Percentiles rank a stretch among this genome's conserved stretches.
Conservation (phyloP, 2,329 filamentous ascomycete species). For the Epicoccum nigrum region DNA sequence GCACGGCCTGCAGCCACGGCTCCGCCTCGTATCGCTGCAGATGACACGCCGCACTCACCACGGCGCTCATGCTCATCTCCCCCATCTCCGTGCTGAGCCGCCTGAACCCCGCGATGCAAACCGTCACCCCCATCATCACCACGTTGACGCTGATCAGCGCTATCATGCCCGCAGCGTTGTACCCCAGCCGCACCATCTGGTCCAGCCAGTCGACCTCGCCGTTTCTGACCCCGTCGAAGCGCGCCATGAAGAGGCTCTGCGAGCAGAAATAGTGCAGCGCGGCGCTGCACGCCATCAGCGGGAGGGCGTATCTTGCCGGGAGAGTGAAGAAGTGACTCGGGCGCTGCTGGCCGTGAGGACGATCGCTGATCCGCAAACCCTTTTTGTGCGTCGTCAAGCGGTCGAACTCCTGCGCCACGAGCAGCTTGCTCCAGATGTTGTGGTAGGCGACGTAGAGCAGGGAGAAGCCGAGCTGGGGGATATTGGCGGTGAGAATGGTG, state of each 20-base stretch:
- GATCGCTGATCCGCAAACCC: conserved; percentile 45
- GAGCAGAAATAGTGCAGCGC: conserved; percentile 53
- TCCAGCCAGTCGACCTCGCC: conserved; percentile 10
- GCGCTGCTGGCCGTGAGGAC: conserved; percentile 45
- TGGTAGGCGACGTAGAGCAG: conserved; percentile 55
- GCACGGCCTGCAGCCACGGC: conserved; percentile 20
- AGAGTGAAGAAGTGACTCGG: conserved; percentile 50
- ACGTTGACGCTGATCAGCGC: conserved; percentile 21
- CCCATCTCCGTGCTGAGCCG: conserved; percentile 73
- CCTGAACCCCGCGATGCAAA: conserved; percentile 64
- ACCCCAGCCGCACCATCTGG: conserved; percentile 25
- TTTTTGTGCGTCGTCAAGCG: conserved; percentile 44
- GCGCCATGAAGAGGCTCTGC: conserved; percentile 50
- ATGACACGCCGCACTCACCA: conserved; percentile 36
- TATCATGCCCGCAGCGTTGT: conserved; percentile 24
- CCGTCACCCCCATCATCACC: conserved; percentile 18
- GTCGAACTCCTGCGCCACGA: conserved; percentile 56
- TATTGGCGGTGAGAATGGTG: conserved; percentile 50
- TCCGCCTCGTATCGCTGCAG: conserved; percentile 11
- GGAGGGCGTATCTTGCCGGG: conserved; percentile 46
- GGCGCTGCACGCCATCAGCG: conserved; percentile 43
- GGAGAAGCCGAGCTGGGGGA: conserved; percentile 55
- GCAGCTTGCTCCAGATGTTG: conserved; percentile 41
- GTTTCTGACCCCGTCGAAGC: conserved; percentile 27
- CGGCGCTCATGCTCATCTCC: conserved; percentile 69